These are phyloP conservation scores for Phytophthora pisi DNA, from an alignment of 352 stramenopile species.

Conservation along the genomic window DNA sequence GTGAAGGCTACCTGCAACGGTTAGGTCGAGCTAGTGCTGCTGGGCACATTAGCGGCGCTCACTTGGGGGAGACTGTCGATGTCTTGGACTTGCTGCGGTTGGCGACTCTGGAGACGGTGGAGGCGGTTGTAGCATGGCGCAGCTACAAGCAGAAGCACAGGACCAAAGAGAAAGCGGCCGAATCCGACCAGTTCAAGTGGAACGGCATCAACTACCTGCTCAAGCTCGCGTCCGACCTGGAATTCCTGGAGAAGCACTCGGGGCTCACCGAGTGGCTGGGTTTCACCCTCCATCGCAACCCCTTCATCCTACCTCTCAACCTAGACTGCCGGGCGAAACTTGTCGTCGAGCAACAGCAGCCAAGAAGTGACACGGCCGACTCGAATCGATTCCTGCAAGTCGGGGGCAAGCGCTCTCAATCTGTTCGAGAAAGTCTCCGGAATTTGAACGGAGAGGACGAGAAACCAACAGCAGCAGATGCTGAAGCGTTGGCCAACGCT, in stretches of 20 bases:
- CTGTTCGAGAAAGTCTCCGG: constrained; percentile 7
- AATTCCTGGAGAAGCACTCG: constrained; percentile 87
- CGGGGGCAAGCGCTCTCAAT: constrained; percentile 52
- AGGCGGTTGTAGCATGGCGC: constrained; percentile 82
- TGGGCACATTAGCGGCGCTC: constrained; percentile 49
- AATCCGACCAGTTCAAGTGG: constrained; percentile 75
- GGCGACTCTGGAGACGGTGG: constrained; percentile 88
- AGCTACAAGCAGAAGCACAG: constrained; percentile 30
- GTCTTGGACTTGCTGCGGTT: constrained; percentile 88
- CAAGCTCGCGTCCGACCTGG: constrained; percentile 89
- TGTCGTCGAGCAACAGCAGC: neutral
- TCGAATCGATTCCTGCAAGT: constrained; percentile 63
- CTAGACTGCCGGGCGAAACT: constrained; percentile 62
- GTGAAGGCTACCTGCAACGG: constrained; percentile 88
- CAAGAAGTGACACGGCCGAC: constrained; percentile 12
- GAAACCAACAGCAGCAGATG: constrained; percentile 13
- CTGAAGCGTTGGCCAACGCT: constrained; percentile 23
- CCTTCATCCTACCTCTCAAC: constrained; percentile 87
- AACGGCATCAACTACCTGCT: constrained; percentile 93
- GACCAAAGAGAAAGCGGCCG: neutral
- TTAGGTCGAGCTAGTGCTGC: constrained; percentile 53
- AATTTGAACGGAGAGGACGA: constrained; percentile 5
- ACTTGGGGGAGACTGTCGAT: constrained; percentile 78
- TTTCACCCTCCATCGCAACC: constrained; percentile 86
- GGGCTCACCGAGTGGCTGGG: constrained; percentile 85